Percentiles rank a stretch among this genome's conserved stretches.
phyloP scores from a whole-genome alignment of 192 early-diverging fungal species.

The Backusella circina region DNA sequence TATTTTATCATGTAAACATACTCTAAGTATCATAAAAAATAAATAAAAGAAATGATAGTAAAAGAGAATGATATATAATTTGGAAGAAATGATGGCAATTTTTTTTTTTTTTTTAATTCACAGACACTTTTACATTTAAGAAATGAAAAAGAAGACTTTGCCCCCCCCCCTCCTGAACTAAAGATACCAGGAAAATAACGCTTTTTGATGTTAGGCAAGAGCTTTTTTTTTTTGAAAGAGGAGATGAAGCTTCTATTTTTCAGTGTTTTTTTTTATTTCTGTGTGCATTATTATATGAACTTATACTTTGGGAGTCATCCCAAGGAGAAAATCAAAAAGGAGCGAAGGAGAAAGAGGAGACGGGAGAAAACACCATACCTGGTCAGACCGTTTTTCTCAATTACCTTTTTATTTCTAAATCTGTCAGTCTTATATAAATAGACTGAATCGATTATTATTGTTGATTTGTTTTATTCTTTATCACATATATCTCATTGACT shows the following conservation, averaged over 20 bases:
- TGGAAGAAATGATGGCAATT: not conserved
- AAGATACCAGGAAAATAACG: not conserved
- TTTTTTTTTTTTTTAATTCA: not conserved
- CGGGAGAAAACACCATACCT: not conserved
- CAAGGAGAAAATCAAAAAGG: not conserved
- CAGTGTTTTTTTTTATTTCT: not conserved
- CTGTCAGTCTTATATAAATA: not conserved
- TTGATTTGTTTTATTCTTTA: not conserved
- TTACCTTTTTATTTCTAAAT: not conserved
- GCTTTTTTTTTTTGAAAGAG: not conserved
- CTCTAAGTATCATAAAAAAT: not conserved
- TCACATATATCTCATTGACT: not conserved
- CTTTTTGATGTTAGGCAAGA: not conserved
- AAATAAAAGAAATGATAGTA: not conserved
- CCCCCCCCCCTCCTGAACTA: not conserved
- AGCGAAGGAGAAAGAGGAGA: not conserved
- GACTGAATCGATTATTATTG: not conserved
- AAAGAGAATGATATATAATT: not conserved
- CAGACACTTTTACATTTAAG: not conserved
- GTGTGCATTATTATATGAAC: not conserved
- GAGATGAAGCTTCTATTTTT: not conserved
- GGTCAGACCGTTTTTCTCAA: not conserved
- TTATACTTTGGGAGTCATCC: not conserved
- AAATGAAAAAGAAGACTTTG: not conserved
- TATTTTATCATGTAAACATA: not conserved